Base-by-base conservation (phyloP, 129 eudicot genomes). In the Kitagawia praeruptora region DNA sequence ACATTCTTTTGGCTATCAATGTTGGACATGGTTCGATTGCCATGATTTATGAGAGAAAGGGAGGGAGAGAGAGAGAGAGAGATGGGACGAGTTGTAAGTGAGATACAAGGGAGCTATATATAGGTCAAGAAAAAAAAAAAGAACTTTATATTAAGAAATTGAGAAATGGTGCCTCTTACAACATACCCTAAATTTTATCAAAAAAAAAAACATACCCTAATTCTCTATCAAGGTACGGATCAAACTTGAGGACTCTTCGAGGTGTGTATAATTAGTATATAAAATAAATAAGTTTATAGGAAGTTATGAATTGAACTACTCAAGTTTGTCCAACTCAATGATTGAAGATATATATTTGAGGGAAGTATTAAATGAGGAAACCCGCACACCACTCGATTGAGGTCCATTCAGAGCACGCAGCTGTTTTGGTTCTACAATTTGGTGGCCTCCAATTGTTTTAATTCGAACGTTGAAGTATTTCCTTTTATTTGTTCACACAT, bases 1-100 rank as follows among this genome's bases (percentile, higher is more conserved):
- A 88, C 13, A 93, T 77, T 51, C 87, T 90, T 70, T 90, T 88
- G 56, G 89, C 86, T 77, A 88, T 85, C 58, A 83, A 31, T 76
- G 86, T 48, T 28, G 85, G 74, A 7, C 81, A 85, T 75, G 78
- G 84, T 46, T 88, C 86, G 8, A 82, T 63, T 66, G 86, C 88
- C 91, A 92, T 87, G 12, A 0, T 21, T 37, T 80, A 31, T 16
- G 76, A 25, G 80, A 58, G 76, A 78, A 66, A 75, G 79, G 45
- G 73, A 56, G 73, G 16, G 41, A 70, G 37, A 34, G 80, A 58
- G 76, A 78, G 71, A 75, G 79, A 53, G 73, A 56, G 73, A 25
- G 41, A 70, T 23, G 34, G 63, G 56, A 48, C 66, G 61, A 41
- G 42, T 79, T 79, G 31, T 7, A 77, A 77, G 42, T 38, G 53